Percentiles rank a stretch among this genome's conserved stretches.
These are phyloP conservation scores for Vigna reflexopilosa DNA, from an alignment of 306 rosid species.

Conservation along the genomic window DNA sequence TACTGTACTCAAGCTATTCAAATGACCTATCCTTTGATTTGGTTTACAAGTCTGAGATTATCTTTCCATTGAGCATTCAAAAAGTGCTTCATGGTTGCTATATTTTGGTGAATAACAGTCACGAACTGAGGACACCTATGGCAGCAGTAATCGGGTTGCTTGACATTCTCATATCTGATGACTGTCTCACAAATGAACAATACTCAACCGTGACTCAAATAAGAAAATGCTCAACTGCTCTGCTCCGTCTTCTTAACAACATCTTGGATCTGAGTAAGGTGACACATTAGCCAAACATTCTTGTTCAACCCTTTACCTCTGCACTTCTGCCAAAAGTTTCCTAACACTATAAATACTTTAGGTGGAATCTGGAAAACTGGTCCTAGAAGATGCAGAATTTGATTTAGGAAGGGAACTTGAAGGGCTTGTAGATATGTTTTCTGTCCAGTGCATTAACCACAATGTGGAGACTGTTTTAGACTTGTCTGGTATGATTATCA, in stretches of 20 bases:
- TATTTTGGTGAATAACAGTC: slow-evolving; percentile 62
- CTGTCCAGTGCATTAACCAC: slow-evolving; percentile 96
- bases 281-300: slow-evolving; percentile 32
- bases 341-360: slow-evolving; percentile 44
- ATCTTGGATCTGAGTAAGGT: slow-evolving; percentile 98
- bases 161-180: slow-evolving; percentile 96
- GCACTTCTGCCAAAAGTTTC: slow-evolving; percentile 17
- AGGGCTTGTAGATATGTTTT: slow-evolving; percentile 98
- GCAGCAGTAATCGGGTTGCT: slow-evolving; percentile 98
- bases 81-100: slow-evolving; percentile 20
- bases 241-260: slow-evolving; percentile 96
- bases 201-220: slow-evolving; percentile 90
- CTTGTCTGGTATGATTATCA: slow-evolving; percentile 73
- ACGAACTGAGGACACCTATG: slow-evolving; percentile 98
- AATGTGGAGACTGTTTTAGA: slow-evolving; percentile 95
- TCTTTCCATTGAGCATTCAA: slow-evolving; percentile 21
- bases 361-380: slow-evolving; percentile 99
- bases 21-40: slow-evolving; percentile 16
- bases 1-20: background rate
- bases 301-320: slow-evolving; percentile 24
- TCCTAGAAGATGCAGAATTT: slow-evolving; percentile 92
- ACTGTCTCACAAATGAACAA: slow-evolving; percentile 95
- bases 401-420: slow-evolving; percentile 97
- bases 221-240: slow-evolving; percentile 94
- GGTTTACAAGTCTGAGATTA: slow-evolving; percentile 12